A percentile compares a stretch with the other conserved stretches of the same genome.
These are phyloP conservation scores for Ceratobasidium sp. DNA, from an alignment of 1,284 basidiomycete species.

Conservation along the genomic window DNA sequence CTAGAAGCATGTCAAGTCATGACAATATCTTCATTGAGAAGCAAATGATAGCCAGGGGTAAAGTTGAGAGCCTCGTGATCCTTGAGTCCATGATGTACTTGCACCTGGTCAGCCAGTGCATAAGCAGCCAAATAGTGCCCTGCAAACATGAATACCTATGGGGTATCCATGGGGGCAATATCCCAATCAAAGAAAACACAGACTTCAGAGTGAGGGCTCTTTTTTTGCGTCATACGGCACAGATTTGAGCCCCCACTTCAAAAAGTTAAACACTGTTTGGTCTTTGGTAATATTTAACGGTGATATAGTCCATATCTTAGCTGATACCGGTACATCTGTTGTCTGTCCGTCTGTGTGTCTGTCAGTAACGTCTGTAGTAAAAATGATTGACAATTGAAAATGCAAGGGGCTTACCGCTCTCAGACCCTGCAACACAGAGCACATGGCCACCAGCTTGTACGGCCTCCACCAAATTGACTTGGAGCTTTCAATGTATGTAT, in stretches of 20 bases:
- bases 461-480: background rate
- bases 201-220: background rate
- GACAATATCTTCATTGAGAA: background rate
- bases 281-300: background rate
- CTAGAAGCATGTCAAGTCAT: too few species aligned
- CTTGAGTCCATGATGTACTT: background rate
- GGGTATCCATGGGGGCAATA: background rate
- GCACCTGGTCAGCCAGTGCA: background rate
- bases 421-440: conserved; percentile 15
- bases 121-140: background rate
- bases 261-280: background rate
- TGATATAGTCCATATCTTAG: conserved; percentile 7
- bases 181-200: background rate
- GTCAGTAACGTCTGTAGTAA: background rate
- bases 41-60: background rate
- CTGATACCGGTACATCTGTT: too few species aligned
- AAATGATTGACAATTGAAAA: background rate
- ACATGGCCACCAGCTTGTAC: background rate
- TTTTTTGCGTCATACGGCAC: background rate
- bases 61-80: background rate
- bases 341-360: too few species aligned
- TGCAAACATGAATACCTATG: conserved; percentile 9
- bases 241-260: background rate
- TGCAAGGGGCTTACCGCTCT: conserved; percentile 4
- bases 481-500: background rate